phyloP scores from a whole-genome alignment of 768 basidiomycete species.

The Cantharellus anzutake region DNA sequence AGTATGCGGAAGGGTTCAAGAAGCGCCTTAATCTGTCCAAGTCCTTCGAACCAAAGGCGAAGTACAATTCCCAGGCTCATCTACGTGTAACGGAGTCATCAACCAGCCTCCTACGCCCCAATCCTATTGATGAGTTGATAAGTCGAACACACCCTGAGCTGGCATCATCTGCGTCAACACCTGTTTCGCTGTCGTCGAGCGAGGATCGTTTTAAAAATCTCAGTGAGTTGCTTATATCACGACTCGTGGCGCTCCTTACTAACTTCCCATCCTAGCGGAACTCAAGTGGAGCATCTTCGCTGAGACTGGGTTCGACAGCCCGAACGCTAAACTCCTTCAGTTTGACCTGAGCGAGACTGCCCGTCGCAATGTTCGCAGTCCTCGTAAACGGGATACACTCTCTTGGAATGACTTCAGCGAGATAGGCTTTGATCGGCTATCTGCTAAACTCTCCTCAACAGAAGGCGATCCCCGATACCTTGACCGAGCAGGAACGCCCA shows the following conservation, averaged over 20 bases:
- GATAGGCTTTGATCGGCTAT: constrained; percentile 57
- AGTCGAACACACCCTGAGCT: not conserved
- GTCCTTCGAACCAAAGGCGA: constrained; percentile 34
- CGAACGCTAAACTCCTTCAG: constrained; percentile 52
- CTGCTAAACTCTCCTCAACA: not conserved
- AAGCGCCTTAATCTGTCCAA: constrained; percentile 55
- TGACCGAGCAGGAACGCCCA: not conserved
- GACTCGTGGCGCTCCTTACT: constrained; percentile 37
- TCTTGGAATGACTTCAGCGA: constrained; percentile 82
- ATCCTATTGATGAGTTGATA: not conserved
- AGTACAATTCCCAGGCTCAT: not conserved
- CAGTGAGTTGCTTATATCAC: not conserved
- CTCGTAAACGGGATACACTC: constrained; percentile 59
- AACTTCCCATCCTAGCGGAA: constrained; percentile 41
- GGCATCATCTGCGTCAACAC: not conserved
- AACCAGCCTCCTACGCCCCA: not conserved
- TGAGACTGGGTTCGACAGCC: constrained; percentile 51
- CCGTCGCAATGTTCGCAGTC: constrained; percentile 18
- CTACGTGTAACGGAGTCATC: not conserved
- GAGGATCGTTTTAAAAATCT: not conserved
- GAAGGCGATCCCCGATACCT: not conserved
- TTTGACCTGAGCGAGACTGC: constrained; percentile 90
- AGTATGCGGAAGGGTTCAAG: constrained; percentile 57
- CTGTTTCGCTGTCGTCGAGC: not conserved
- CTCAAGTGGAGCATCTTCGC: constrained; percentile 89